phyloP scores from a whole-genome alignment of 1,284 basidiomycete genomes.

The Gastroboletus turbinatus region DNA sequence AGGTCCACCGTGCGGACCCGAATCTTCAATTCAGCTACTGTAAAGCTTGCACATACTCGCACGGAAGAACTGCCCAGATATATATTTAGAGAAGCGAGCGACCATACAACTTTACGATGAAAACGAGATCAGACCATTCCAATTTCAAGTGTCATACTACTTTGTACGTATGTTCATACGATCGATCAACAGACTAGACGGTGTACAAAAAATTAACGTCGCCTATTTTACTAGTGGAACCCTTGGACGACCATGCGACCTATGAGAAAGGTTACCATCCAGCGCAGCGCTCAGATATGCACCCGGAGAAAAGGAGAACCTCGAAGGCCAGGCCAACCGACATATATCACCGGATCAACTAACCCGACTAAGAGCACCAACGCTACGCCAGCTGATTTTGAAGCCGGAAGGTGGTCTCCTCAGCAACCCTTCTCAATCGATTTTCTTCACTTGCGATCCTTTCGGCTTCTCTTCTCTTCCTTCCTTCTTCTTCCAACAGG shows the following conservation, averaged over 20 bases:
- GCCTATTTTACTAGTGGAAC: conserved; percentile 15
- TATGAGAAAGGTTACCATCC: background rate
- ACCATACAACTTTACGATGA: background rate
- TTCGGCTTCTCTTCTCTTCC: conserved; percentile 58
- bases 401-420: conserved; percentile 40
- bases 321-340: background rate
- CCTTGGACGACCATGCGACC: background rate
- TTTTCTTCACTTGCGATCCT: conserved; percentile 50
- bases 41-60: no score
- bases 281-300: background rate
- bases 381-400: conserved; percentile 14
- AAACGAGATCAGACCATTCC: background rate
- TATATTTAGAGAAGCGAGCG: background rate
- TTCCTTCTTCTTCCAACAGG: conserved; percentile 58
- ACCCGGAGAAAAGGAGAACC: background rate
- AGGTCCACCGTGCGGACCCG: no score
- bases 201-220: background rate
- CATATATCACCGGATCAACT: background rate
- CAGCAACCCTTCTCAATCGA: conserved; percentile 47
- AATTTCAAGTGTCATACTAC: background rate
- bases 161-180: background rate
- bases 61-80: background rate
- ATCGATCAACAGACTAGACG: background rate
- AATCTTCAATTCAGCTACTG: no score
- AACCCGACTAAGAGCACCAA: background rate